Base-by-base conservation (phyloP, 345 rosid species). In the Arabidopsis arenosa region DNA sequence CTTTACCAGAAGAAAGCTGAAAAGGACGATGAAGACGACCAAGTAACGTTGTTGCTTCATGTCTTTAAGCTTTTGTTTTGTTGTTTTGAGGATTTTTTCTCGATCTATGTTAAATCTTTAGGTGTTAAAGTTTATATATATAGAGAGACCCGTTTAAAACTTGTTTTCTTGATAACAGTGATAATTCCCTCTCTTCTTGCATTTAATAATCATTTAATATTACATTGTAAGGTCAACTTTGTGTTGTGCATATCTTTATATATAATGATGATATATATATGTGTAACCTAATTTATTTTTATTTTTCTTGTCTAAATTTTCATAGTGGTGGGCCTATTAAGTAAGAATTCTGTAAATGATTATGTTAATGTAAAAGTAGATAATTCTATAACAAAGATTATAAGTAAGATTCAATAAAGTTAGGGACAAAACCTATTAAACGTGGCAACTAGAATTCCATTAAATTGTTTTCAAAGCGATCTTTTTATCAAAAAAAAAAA, bases 1-100 rank as follows among this genome's bases (percentile, higher is more conserved):
- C 32, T 62, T 32, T 55, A 76, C 80, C 75, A 76, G 41, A 56
- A 76, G 75, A 55, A 76, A 69, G 68, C 53, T 75, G 47, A 75
- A 67, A 61, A 75, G 45, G 35, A 69, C 48, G 59, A 76, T 21
- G 80, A 69, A 41, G 75, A 62, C 5, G 64, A 60, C 53, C 65
- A 69, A 21, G 80, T 62, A 76, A 44, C 64, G 57, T 63, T 76
- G 75, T 70, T 63, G 70, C 80, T 76, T 76, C 75, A 70, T 76
- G 12, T 76, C 41, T 45, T 61, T 23, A 52, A 43, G 21, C 62
- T 76, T 68, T 18, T 18, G 21, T 18, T 18, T 18, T 18, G 21
- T 76, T 55, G 66, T 57, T 26, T 47, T 14, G 44, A 66, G 41
- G 60, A 49, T 30, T 68, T 68, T 68, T 33, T 61, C 35, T 59